Percentiles rank a stretch among this genome's conserved stretches.
These are phyloP conservation scores for Penicillium lagena DNA, from an alignment of 495 filamentous ascomycete genomes.

Conservation along the genomic window DNA sequence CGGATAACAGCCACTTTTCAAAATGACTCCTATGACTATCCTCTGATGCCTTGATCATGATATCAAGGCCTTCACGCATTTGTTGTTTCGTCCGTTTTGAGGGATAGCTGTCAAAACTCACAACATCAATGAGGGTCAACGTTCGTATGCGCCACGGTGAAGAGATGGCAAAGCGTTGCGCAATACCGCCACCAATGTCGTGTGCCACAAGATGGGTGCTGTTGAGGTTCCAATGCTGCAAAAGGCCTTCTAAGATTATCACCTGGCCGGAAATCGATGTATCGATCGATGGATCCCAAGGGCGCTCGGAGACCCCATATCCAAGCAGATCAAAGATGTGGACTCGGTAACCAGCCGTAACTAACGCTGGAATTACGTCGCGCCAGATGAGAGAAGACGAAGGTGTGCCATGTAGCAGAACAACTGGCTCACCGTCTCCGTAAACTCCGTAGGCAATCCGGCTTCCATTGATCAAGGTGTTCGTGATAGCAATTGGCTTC, in stretches of 20 bases:
- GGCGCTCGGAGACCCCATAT: slow-evolving; percentile 8
- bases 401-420: slow-evolving; percentile 7
- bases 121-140: slow-evolving; percentile 6
- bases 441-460: slow-evolving; percentile 6
- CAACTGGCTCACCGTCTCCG: slow-evolving; percentile 1
- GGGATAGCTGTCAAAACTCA: slow-evolving; percentile 10
- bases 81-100: slow-evolving; percentile 7
- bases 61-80: slow-evolving; percentile 7
- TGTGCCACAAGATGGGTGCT: slow-evolving; percentile 4
- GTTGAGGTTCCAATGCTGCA: slow-evolving; percentile 1
- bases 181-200: slow-evolving; percentile 8
- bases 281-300: slow-evolving; percentile 3
- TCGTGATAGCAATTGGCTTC: slow-evolving; percentile 1
- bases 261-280: slow-evolving; percentile 7
- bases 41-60: neutral
- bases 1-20: slow-evolving; percentile 4
- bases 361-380: slow-evolving; percentile 1
- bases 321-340: slow-evolving; percentile 10
- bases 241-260: slow-evolving; percentile 3
- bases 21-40: slow-evolving; percentile 3
- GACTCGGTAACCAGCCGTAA: slow-evolving; percentile 1
- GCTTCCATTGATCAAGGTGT: slow-evolving; percentile 2
- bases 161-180: slow-evolving; percentile 5
- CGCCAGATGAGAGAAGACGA: slow-evolving; percentile 11
- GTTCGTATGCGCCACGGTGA: slow-evolving; percentile 1